Conservation (phyloP, 148 eudicot genomes). For the Agrostemma githago region DNA sequence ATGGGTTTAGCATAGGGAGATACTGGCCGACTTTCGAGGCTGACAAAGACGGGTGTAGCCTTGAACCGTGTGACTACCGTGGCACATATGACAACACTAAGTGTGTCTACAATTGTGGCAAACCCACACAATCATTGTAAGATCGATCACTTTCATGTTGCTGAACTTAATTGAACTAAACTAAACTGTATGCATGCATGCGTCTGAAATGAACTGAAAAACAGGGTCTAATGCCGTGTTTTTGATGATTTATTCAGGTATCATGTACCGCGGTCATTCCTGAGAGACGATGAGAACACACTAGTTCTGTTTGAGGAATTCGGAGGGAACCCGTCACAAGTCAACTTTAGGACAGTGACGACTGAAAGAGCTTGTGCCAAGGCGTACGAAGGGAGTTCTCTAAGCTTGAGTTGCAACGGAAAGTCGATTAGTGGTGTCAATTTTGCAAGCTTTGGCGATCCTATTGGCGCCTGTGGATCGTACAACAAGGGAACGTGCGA, state of each 20-base stretch:
- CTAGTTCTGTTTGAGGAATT: slow-evolving; percentile 62
- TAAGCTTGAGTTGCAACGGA: slow-evolving; percentile 46
- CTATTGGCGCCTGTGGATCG: slow-evolving; percentile 43
- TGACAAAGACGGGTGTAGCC: slow-evolving; percentile 35
- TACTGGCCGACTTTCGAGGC: slow-evolving; percentile 49
- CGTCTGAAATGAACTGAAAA: too few species aligned
- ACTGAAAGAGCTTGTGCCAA: slow-evolving; percentile 39
- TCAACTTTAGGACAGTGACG: slow-evolving; percentile 44
- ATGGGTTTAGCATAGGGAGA: slow-evolving; percentile 41
- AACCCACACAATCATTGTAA: slow-evolving; percentile 59
- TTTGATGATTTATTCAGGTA: slow-evolving; percentile 31
- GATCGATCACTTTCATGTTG: not conserved
- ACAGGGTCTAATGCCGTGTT: not conserved
- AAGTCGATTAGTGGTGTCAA: slow-evolving; percentile 32
- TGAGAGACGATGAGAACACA: slow-evolving; percentile 36
- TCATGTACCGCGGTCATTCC: slow-evolving; percentile 60
- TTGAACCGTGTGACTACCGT: slow-evolving; percentile 54
- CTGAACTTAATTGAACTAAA: not conserved
- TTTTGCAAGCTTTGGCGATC: slow-evolving; percentile 53
- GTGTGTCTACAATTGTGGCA: slow-evolving; percentile 45
- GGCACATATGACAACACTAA: slow-evolving; percentile 39
- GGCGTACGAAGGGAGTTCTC: slow-evolving; percentile 36
- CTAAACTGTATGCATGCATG: too few species aligned
- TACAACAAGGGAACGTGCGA: slow-evolving; percentile 36
- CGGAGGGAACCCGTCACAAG: slow-evolving; percentile 59